Evolutionary conservation across 2,329 filamentous ascomycete species (phyloP).

Genomic region (Proliferodiscus dingleyae): DNA sequence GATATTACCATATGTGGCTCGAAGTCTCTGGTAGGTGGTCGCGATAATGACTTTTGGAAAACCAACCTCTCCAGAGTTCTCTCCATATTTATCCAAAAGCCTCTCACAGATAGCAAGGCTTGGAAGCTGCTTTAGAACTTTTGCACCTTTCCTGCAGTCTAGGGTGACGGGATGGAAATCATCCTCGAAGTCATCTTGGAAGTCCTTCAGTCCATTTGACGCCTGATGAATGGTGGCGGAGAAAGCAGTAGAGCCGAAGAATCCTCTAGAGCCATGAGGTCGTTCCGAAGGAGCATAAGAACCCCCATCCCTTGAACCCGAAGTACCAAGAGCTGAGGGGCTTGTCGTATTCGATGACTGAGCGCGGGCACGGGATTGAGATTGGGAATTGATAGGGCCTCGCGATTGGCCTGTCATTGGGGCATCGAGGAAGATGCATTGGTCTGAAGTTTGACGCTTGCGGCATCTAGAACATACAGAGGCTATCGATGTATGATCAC

Average conservation of each 20-base stretch:
- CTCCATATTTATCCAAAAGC: slow-evolving; percentile 3
- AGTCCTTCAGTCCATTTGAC: slow-evolving; percentile 1
- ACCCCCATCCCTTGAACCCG: neutral
- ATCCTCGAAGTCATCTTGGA: slow-evolving; percentile 5
- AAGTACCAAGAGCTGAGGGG: neutral
- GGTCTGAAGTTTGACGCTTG: slow-evolving; percentile 8
- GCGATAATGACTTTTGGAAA: slow-evolving; percentile 6
- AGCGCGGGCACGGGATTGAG: neutral
- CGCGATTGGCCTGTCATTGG: slow-evolving; percentile 12
- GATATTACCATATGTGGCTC: slow-evolving; percentile 2
- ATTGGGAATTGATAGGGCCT: neutral
- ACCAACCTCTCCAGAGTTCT: slow-evolving; percentile 6
- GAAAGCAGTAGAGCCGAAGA: slow-evolving; percentile 12
- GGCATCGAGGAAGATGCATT: slow-evolving; percentile 13
- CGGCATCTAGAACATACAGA: slow-evolving; percentile 11
- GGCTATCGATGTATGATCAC: slow-evolving; percentile 7
- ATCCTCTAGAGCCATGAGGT: slow-evolving; percentile 3
- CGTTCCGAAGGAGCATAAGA: neutral
- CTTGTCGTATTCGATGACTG: neutral
- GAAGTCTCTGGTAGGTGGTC: slow-evolving; percentile 7
- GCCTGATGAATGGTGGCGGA: slow-evolving; percentile 10
- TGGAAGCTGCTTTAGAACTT: slow-evolving; percentile 10
- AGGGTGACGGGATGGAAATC: neutral
- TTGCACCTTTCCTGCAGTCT: slow-evolving; percentile 5
- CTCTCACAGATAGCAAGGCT: slow-evolving; percentile 1